Evolutionary conservation across 1,284 basidiomycete species (phyloP).

Genomic region (Somion occarium): DNA sequence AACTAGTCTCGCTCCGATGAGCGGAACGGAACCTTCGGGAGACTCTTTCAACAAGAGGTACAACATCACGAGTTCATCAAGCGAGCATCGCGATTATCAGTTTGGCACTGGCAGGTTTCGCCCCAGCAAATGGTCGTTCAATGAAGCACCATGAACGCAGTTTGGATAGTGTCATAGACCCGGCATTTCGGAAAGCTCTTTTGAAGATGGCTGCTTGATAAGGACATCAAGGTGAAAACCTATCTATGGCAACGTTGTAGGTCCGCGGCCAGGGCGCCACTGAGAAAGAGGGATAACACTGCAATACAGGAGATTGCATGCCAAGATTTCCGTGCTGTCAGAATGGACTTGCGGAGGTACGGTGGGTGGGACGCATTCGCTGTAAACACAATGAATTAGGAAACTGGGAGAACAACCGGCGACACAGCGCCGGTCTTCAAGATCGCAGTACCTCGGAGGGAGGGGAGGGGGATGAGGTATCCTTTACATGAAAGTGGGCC

Average conservation of each 20-base stretch:
- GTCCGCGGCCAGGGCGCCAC: neutral
- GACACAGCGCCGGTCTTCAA: neutral
- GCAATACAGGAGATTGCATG: neutral
- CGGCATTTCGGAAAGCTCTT: neutral
- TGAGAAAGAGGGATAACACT: neutral
- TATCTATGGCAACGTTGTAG: neutral
- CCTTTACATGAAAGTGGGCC: neutral
- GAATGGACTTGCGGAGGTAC: neutral
- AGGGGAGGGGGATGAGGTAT: neutral
- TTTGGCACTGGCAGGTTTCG: neutral
- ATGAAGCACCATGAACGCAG: neutral
- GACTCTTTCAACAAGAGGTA: neutral
- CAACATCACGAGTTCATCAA: neutral
- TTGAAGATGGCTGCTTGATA: neutral
- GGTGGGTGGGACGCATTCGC: neutral
- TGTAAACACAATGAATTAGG: neutral
- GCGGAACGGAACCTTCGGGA: neutral
- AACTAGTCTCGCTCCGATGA: neutral
- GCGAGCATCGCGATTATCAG: slow-evolving; percentile 1
- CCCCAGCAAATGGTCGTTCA: neutral
- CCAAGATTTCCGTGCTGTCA: neutral
- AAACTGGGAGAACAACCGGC: slow-evolving; percentile 8
- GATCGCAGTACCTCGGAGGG: neutral
- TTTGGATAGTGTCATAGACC: neutral
- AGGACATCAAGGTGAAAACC: neutral